Base-by-base conservation (phyloP, 345 rosid species). In the Hypericum androsaemum region DNA sequence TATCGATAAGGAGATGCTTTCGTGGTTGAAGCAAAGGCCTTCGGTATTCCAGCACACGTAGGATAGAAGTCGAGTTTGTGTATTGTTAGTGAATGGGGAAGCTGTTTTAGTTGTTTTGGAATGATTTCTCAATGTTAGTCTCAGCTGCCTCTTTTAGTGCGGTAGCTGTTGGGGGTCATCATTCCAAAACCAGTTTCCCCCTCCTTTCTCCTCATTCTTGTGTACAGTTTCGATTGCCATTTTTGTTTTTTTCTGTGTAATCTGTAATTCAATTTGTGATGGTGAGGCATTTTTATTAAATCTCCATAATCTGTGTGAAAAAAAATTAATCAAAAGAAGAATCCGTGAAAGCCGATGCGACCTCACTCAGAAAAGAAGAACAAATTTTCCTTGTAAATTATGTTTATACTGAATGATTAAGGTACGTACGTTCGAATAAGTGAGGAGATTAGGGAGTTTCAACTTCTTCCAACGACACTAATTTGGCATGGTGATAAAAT, bases 21-120 rank as follows among this genome's bases (percentile, higher is more conserved):
- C 83, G 11, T 92, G 99, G 99, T 69, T 92, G 61, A 79, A 78
- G 79, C 86, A 74, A 64, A 85, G 99, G 68, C 76, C 78, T n/a
- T 37, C 77, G 0, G 63, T 77, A 50, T 85, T 72, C 52, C 83
- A 80, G 72, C 82, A 94, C 4, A 61, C 73, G 77, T 88, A 95
- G 95, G 96, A 87, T 77, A n/a, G n/a, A n/a, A n/a, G n/a, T n/a
- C n/a, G n/a, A 35, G 43, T 43, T 7, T 37, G 12, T 41, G 40
- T 53, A 41, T 36, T 54, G 41, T 41, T 4, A 28, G 66, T 60
- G 22, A 60, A 44, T 62, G 39, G n/a, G 63, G 50, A 53, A 62
- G 12, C n/a, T n/a, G n/a, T n/a, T n/a, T 8, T 43, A 61, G 36
- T 46, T 64, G 72, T 60, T 70, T 64, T 67, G 84, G 80, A 63